Base-by-base conservation (phyloP, 176 grass and related monocot species). In the Ananas comosus region DNA sequence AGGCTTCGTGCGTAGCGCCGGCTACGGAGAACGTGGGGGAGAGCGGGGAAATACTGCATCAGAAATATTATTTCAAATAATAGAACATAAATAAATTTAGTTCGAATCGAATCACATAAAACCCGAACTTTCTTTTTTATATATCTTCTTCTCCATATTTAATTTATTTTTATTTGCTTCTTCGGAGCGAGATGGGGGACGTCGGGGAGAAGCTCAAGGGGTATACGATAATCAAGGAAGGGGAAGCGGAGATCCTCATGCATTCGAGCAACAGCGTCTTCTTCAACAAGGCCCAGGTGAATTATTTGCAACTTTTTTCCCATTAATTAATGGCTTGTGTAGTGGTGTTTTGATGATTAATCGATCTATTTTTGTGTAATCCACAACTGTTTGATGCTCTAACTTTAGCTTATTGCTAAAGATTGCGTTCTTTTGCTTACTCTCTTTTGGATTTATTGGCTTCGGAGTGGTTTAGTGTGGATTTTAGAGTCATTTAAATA, bases 161-260 rank as follows among this genome's bases (percentile, higher is more conserved):
- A 10, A 1, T 7, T 16, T 3, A 1, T n/a, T 58, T n/a, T 58
- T 58, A 13, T 13, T 58, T n/a, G 54, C 7, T 58, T 58, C 54
- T 59, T 59, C 54, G 4, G 13, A 59, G 16, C 54, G 68, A 52
- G 64, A 89, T 87, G 93, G 93, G 74, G 67, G 79, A 86, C 48
- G 66, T 83, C 19, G 77, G 70, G 65, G 64, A 90, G n/a, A 83
- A 78, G 70, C 82, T 91, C 23, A 76, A 84, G 75, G 82, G 81
- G 73, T 99, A 88, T 19, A 72, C 86, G 48, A 77, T 99, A 21
- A 80, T 80, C 68, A 90, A 71, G 72, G 94, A 99, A 63, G 94
- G 94, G 23, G 94, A 99, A 67, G 94, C 94, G 7, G 83, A 99
- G 79, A 99, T 99, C 51, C 85, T 93, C 21, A 75, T 90, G 78